A percentile compares a stretch with the other conserved stretches of the same genome.
Conservation (phyloP, 345 rosid species). For the Salix suchowensis region DNA sequence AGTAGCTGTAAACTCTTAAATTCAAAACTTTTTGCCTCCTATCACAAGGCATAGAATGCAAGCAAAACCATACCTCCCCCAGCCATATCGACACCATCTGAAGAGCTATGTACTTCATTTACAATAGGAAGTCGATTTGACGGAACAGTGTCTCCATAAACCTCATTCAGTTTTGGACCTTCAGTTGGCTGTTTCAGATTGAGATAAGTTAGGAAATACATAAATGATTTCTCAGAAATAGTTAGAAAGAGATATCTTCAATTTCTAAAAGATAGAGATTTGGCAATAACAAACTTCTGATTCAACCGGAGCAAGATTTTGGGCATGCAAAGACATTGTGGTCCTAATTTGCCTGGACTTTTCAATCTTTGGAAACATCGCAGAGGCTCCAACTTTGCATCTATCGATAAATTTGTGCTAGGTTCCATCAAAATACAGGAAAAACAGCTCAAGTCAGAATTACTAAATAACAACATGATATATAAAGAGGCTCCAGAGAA, state of each 20-base stretch:
- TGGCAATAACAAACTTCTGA: conserved; percentile 40
- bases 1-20: too few species aligned
- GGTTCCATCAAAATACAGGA: conserved; percentile 23
- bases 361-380: conserved; percentile 88
- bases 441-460: conserved; percentile 20
- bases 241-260: conserved; percentile 7
- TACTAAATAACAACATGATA: background rate
- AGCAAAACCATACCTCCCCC: conserved; percentile 54
- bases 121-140: conserved; percentile 45
- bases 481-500: background rate
- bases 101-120: conserved; percentile 28
- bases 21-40: background rate
- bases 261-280: conserved; percentile 14
- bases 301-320: conserved; percentile 39
- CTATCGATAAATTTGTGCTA: conserved; percentile 93
- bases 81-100: conserved; percentile 36
- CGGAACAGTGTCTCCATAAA: conserved; percentile 72
- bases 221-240: background rate
- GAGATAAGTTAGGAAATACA: conserved; percentile 8
- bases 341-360: conserved; percentile 76
- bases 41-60: conserved; percentile 9
- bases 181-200: conserved; percentile 47
- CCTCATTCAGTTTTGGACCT: conserved; percentile 51
- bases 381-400: conserved; percentile 85
- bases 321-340: conserved; percentile 58